Percentiles rank a stretch among this genome's conserved stretches.
Evolutionary conservation across 2,329 filamentous ascomycete genomes (phyloP).

Genomic region (Exophiala xenobiotica): DNA sequence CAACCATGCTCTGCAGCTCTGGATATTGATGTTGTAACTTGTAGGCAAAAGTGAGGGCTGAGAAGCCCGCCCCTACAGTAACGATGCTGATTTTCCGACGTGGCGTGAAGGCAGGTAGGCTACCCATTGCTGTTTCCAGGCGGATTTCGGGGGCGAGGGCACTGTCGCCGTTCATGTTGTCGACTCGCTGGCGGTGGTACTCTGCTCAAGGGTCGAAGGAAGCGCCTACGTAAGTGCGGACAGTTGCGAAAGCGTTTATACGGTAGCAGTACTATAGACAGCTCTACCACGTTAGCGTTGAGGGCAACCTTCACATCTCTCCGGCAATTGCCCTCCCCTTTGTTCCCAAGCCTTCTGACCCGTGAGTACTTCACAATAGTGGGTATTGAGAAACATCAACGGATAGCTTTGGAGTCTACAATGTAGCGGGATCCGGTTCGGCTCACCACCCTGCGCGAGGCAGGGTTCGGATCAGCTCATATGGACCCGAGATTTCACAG

Average conservation of each 20-base stretch:
- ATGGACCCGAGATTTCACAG: not conserved
- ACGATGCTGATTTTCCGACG: conserved; percentile 7
- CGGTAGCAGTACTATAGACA: not conserved
- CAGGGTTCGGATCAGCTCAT: not conserved
- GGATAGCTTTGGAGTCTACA: not conserved
- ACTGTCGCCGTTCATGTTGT: not conserved
- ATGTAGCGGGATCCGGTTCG: not conserved
- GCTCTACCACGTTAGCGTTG: not conserved
- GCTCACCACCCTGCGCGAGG: not conserved
- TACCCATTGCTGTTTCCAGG: conserved; percentile 27
- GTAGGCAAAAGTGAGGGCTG: conserved; percentile 41
- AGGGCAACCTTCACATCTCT: not conserved
- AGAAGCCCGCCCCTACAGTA: conserved; percentile 33
- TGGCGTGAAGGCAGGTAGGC: conserved; percentile 22
- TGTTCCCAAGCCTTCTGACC: not conserved
- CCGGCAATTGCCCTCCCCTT: not conserved
- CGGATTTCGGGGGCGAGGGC: conserved; percentile 30
- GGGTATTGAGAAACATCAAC: not conserved
- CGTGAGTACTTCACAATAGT: not conserved
- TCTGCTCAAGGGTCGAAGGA: not conserved
- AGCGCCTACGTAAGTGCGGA: not conserved
- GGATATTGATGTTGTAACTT: conserved; percentile 40
- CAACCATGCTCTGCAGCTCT: conserved; percentile 35
- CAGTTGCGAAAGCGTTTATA: not conserved
- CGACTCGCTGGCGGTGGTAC: not conserved